Evolutionary conservation across 768 basidiomycete species (phyloP), one percentile per base, ranked within the genome.

Genomic region (Cystofilobasidium macerans): DNA sequence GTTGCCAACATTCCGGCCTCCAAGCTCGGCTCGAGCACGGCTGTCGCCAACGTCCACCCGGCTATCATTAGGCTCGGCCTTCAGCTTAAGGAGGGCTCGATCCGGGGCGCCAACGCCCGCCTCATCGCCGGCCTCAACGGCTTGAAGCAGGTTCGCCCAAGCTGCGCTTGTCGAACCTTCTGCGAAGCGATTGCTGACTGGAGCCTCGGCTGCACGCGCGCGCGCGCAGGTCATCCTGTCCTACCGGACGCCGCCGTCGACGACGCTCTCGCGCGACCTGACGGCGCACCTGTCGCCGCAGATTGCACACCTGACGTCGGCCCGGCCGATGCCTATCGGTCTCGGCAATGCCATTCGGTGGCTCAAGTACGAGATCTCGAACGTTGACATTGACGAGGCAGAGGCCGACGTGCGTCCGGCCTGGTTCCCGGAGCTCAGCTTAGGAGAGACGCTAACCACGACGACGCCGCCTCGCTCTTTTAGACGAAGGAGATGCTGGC

Each of bases 261-360:
- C 84, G 61, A 89, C 89, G 1, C 83, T 95, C 35, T 87, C 90
- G 14, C 83, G 91, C 62, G 90, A 95, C 79, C 82, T 95, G 54
- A 88, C 89, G 83, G 88, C 87, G 13, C 84, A 93, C 76, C 82
- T 95, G 45, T 91, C 89, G 3, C 89, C 89, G 26, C 92, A 95
- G 81, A 94, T 95, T 70, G 86, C 85, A 22, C 86, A 93, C 76
- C 82, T 94, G 13, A 88, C 91, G 11, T 82, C 85, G 45, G 88
- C 89, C 24, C 82, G 92, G 58, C 88, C 90, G 0, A 87, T 93
- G 86, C 87, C 89, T 22, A 85, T 90, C 26, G 88, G 89, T 30
- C 91, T 93, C 88, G 90, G 92, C 0, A 94, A 92, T 73, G 89
- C 92, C 0, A 89, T 91, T 71, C 83, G 92, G 67, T 87, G 93